Evolutionary conservation across 306 rosid species (phyloP).

Genomic region (Astragalus glycyphyllos): DNA sequence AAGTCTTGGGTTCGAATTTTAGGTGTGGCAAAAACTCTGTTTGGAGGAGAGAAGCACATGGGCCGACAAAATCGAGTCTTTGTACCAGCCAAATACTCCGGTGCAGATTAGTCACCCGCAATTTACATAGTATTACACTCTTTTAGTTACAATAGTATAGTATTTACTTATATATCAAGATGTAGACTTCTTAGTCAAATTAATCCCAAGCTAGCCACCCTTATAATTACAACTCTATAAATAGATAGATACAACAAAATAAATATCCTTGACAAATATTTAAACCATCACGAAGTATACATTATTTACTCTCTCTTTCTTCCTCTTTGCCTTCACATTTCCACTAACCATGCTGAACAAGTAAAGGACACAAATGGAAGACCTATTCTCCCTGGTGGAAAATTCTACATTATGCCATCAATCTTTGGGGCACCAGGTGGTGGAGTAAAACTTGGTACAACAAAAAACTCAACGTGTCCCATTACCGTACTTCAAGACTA

Average conservation of each 20-base stretch:
- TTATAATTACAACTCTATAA: too few species aligned
- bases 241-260: neutral
- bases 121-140: too few species aligned
- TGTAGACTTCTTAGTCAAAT: too few species aligned
- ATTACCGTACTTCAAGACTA: slow-evolving; percentile 12
- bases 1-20: too few species aligned
- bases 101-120: too few species aligned
- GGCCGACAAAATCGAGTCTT: too few species aligned
- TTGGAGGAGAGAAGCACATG: too few species aligned
- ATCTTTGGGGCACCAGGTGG: slow-evolving; percentile 7
- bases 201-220: too few species aligned
- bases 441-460: neutral
- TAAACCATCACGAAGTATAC: neutral
- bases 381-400: neutral
- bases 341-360: neutral
- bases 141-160: too few species aligned
- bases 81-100: too few species aligned
- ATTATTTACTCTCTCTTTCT: neutral
- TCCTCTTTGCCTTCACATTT: neutral
- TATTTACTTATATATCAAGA: too few species aligned
- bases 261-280: neutral
- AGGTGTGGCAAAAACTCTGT: too few species aligned
- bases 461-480: slow-evolving; percentile 15
- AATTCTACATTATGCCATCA: neutral
- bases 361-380: slow-evolving; percentile 5